Evolutionary conservation across 192 early-diverging fungal species (phyloP).

Genomic region (Borealophlyctis nickersoniae): DNA sequence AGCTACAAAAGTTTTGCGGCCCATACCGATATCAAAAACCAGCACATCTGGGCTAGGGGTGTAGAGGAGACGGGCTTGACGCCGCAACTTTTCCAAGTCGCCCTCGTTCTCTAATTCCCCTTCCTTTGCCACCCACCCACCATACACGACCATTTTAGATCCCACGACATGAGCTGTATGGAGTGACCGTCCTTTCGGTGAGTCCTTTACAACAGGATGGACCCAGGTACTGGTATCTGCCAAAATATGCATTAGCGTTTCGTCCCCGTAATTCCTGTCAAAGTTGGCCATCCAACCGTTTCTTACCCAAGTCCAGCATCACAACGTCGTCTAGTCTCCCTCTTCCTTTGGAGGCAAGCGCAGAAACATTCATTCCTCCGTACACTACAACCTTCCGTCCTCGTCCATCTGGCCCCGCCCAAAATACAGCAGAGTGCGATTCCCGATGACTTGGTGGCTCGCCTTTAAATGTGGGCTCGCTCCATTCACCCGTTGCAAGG

Average conservation of each 20-base stretch:
- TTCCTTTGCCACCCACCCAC: slow-evolving; percentile 6
- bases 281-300: no score
- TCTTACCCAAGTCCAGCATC: slow-evolving; percentile 17
- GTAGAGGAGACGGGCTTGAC: no score
- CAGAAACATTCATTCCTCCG: slow-evolving; percentile 15
- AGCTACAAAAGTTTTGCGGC: no score
- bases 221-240: no score
- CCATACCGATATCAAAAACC: no score
- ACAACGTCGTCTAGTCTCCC: slow-evolving; percentile 11
- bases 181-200: slow-evolving; percentile 14
- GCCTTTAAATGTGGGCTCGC: neutral
- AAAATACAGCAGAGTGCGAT: slow-evolving; percentile 20
- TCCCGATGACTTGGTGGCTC: slow-evolving; percentile 9
- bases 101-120: no score
- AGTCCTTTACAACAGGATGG: no score
- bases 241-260: no score
- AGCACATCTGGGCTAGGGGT: no score
- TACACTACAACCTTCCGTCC: slow-evolving; percentile 7
- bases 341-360: neutral
- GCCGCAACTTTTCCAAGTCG: no score
- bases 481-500: slow-evolving; percentile 4
- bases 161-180: slow-evolving; percentile 13
- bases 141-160: slow-evolving; percentile 20
- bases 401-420: neutral
- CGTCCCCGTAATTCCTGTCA: no score